Evolutionary conservation across 306 rosid genomes (phyloP).

Genomic region (Trifolium dubium): DNA sequence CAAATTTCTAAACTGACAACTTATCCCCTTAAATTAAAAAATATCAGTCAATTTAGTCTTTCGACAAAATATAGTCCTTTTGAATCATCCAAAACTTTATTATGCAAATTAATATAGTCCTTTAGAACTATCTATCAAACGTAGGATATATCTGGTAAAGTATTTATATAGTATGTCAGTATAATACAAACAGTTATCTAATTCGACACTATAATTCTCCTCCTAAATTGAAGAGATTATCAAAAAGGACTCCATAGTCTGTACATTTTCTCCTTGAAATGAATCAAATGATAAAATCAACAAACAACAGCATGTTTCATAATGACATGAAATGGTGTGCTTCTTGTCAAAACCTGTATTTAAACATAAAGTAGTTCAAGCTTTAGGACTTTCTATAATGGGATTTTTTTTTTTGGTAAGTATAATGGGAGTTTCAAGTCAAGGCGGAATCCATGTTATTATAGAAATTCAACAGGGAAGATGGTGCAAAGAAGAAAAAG

Average conservation of each 20-base stretch:
- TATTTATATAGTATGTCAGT: background rate
- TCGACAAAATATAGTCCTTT: background rate
- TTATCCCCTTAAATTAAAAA: constrained; percentile 1
- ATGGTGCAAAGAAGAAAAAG: background rate
- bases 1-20: background rate
- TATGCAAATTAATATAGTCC: background rate
- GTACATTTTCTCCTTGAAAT: background rate
- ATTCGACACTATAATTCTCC: background rate
- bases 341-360: background rate
- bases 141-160: background rate
- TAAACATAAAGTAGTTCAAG: constrained; percentile 2
- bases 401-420: too few species aligned
- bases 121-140: background rate
- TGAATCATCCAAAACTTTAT: background rate
- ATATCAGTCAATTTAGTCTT: constrained; percentile 6
- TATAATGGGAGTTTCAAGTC: constrained; percentile 10
- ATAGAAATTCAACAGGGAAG: constrained; percentile 5
- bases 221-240: constrained; percentile 6
- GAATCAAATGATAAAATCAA: background rate
- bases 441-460: background rate
- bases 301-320: background rate
- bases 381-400: constrained; percentile 3
- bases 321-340: constrained; percentile 3
- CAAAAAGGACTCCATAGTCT: background rate
- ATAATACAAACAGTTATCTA: constrained; percentile 1